Percentiles rank a stretch among this genome's conserved stretches.
Evolutionary conservation across 108 stramenopile species (phyloP).

Genomic region (Parietichytrium sp.): DNA sequence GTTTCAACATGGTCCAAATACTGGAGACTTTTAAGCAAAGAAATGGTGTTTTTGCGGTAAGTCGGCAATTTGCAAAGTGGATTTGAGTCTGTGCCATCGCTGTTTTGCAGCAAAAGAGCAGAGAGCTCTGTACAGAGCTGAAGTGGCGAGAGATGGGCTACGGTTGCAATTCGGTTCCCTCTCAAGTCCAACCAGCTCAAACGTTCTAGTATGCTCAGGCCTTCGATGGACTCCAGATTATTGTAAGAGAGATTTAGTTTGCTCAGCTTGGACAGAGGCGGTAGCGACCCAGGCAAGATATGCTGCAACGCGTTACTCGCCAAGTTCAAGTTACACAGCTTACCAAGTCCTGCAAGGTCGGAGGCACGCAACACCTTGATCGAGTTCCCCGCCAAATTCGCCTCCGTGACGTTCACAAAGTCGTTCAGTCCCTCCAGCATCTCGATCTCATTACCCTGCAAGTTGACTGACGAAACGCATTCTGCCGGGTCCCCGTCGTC

Average conservation of each 20-base stretch:
- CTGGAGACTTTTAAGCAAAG: too few relatives aligned
- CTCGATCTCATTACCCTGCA: neutral
- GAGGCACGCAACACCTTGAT: neutral
- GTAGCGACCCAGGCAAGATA: neutral
- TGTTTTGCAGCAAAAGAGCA: neutral
- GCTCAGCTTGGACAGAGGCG: neutral
- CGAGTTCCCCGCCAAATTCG: neutral
- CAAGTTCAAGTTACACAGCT: neutral
- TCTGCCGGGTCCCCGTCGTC: too few relatives aligned
- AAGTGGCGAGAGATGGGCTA: neutral
- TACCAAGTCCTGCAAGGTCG: neutral
- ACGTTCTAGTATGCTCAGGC: neutral
- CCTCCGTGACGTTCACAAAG: neutral
- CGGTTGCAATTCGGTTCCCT: neutral
- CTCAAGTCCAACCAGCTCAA: neutral
- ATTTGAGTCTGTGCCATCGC: too few relatives aligned
- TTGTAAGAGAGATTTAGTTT: constrained; percentile 8
- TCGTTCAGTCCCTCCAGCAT: neutral
- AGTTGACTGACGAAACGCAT: neutral
- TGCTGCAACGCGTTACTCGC: neutral
- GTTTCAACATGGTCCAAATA: too few relatives aligned
- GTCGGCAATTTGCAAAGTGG: too few relatives aligned
- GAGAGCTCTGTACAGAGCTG: neutral
- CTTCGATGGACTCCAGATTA: neutral
- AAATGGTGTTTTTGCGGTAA: too few relatives aligned